These are phyloP conservation scores for Coniophora puteana DNA, from an alignment of 1,284 basidiomycete genomes.

Conservation along the genomic window DNA sequence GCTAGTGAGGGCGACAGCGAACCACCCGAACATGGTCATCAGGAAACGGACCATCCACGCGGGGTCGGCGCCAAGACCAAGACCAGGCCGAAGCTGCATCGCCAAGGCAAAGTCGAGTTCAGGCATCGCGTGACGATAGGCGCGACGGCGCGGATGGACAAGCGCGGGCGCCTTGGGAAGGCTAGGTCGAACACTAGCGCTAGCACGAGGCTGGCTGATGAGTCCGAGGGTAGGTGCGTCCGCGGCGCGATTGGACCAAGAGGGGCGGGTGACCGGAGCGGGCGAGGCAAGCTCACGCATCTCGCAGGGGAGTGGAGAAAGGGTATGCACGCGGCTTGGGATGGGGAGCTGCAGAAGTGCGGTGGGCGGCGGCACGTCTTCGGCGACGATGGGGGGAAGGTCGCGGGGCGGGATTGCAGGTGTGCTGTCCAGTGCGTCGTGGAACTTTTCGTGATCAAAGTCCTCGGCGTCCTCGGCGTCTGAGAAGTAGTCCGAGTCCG, in stretches of 20 bases:
- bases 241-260: conserved; percentile 39
- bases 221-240: conserved; percentile 26
- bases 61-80: conserved; percentile 64
- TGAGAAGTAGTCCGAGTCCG: conserved; percentile 17
- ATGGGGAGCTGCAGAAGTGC: conserved; percentile 12
- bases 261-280: conserved; percentile 28
- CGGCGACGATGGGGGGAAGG: conserved; percentile 13
- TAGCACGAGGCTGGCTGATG: conserved; percentile 9
- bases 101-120: conserved; percentile 66
- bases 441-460: conserved; percentile 33
- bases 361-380: conserved; percentile 8
- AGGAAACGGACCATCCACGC: conserved; percentile 76
- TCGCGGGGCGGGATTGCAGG: conserved; percentile 17
- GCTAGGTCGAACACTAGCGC: conserved; percentile 1
- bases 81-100: conserved; percentile 67
- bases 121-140: conserved; percentile 36
- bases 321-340: conserved; percentile 3
- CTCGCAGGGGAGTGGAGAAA: conserved; percentile 11
- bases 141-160: conserved; percentile 23
- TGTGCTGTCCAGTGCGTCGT: conserved; percentile 31
- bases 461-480: conserved; percentile 7
- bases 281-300: conserved; percentile 29
- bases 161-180: conserved; percentile 11
- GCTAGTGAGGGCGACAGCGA: conserved; percentile 41
- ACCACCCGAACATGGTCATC: conserved; percentile 77